A percentile compares a stretch with the other conserved stretches of the same genome.
Conservation (phyloP, 257 asterid species). For the Penstemon davidsonii region DNA sequence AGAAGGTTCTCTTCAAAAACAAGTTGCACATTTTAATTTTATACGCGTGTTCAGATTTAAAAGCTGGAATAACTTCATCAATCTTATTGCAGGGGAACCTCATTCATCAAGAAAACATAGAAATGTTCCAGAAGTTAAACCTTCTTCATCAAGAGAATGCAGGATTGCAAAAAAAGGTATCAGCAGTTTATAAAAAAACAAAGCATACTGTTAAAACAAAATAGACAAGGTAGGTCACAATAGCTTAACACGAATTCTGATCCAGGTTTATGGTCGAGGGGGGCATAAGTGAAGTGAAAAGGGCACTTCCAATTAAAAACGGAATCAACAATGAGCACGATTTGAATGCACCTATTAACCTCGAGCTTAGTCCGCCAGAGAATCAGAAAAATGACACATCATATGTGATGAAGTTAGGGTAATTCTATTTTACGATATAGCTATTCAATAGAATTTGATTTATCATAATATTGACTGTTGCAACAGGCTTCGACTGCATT, state of each 20-base stretch:
- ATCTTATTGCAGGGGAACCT: constrained; percentile 50
- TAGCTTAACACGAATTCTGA: constrained; percentile 2
- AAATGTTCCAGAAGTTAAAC: constrained; percentile 52
- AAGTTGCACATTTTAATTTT: constrained; percentile 12
- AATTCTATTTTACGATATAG: constrained; percentile 12
- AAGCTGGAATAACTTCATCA: constrained; percentile 21
- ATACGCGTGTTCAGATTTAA: constrained; percentile 11
- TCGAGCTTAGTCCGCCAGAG: constrained; percentile 41
- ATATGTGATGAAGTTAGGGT: constrained; percentile 41
- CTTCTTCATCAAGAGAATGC: constrained; percentile 46
- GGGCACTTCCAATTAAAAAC: constrained; percentile 21
- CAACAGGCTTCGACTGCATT: constrained; percentile 45
- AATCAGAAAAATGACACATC: constrained; percentile 23
- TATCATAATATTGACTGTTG: constrained; percentile 7
- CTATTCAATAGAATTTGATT: constrained; percentile 10
- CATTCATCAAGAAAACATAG: constrained; percentile 55
- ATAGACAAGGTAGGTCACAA: neutral
- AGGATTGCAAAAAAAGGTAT: constrained; percentile 59
- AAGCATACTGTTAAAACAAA: neutral
- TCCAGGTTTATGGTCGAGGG: constrained; percentile 47
- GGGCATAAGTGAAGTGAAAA: constrained; percentile 33
- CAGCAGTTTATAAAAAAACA: neutral
- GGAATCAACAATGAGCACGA: constrained; percentile 20
- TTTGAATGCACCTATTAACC: constrained; percentile 30
- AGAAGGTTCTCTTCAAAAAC: constrained; percentile 45